Conservation (phyloP, 768 basidiomycete species). For the Goffeauzyma gilvescens region DNA sequence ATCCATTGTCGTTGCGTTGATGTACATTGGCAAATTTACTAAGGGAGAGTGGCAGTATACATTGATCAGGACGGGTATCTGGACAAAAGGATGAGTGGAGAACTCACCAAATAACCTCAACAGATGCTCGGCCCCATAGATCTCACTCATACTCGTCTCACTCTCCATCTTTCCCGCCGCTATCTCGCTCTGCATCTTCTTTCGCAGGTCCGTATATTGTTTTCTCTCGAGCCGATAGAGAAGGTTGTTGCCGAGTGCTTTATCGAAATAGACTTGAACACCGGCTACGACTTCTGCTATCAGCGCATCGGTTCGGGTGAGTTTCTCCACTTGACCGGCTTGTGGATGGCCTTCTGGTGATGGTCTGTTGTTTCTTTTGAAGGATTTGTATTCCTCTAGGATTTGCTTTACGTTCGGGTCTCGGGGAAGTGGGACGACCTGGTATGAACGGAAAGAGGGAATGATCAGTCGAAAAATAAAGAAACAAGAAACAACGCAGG, state of each 20-base stretch:
- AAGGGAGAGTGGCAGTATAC: background rate
- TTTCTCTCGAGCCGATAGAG: conserved; percentile 89
- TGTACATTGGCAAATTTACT: conserved; percentile 86
- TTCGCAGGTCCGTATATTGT: conserved; percentile 66
- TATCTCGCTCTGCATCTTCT: conserved; percentile 41
- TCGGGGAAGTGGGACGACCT: conserved; percentile 73
- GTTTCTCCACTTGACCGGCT: too few species aligned
- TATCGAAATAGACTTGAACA: conserved; percentile 79
- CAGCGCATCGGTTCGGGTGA: conserved; percentile 50
- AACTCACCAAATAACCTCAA: conserved; percentile 69
- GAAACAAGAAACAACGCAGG: background rate
- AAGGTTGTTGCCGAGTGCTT: conserved; percentile 61
- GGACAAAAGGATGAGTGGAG: too few species aligned
- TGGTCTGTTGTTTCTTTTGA: conserved; percentile 14
- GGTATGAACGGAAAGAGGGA: too few species aligned
- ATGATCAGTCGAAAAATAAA: background rate
- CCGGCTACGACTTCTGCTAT: conserved; percentile 68
- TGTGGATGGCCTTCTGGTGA: background rate
- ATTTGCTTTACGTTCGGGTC: conserved; percentile 58
- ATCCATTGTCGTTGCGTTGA: conserved; percentile 76
- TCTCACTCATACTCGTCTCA: conserved; percentile 71
- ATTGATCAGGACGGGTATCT: too few species aligned
- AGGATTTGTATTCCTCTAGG: conserved; percentile 53
- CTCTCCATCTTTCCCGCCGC: too few species aligned
- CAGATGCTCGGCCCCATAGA: conserved; percentile 90